phyloP scores from a whole-genome alignment of 148 eudicot species.

The Fagopyrum homotropicum region DNA sequence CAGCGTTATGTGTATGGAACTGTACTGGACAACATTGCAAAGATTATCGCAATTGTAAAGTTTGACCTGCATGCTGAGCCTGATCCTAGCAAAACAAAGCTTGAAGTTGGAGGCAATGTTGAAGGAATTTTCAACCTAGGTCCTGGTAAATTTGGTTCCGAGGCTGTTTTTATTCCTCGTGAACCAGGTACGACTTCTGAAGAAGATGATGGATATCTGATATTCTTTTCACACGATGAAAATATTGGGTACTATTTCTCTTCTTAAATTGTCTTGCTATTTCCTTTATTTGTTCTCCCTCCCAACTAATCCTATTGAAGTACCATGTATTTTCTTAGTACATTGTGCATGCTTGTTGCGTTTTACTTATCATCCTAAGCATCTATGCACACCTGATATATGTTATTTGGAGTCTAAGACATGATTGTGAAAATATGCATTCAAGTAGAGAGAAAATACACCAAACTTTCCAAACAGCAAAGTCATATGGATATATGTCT shows the following conservation, averaged over 20 bases:
- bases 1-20: slow-evolving; percentile 87
- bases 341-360: not conserved
- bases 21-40: slow-evolving; percentile 58
- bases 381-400: not conserved
- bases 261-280: not conserved
- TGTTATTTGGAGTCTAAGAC: not conserved
- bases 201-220: slow-evolving; percentile 96
- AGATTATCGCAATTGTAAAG: slow-evolving; percentile 74
- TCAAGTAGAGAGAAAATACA: not conserved
- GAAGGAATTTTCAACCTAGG: slow-evolving; percentile 80
- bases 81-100: slow-evolving; percentile 50
- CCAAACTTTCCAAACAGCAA: not conserved
- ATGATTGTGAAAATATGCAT: not conserved
- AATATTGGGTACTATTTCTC: slow-evolving; percentile 49
- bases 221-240: slow-evolving; percentile 87
- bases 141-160: slow-evolving; percentile 85
- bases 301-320: slow-evolving; percentile 2
- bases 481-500: not conserved
- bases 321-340: not conserved
- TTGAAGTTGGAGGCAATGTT: slow-evolving; percentile 84
- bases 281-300: not conserved
- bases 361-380: not conserved
- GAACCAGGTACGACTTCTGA: slow-evolving; percentile 51
- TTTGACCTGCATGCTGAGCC: slow-evolving; percentile 90
- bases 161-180: slow-evolving; percentile 82